Percentiles rank a stretch among this genome's conserved stretches.
These are phyloP conservation scores for Kondoa subrosea DNA, from an alignment of 768 basidiomycete genomes.

Conservation along the genomic window DNA sequence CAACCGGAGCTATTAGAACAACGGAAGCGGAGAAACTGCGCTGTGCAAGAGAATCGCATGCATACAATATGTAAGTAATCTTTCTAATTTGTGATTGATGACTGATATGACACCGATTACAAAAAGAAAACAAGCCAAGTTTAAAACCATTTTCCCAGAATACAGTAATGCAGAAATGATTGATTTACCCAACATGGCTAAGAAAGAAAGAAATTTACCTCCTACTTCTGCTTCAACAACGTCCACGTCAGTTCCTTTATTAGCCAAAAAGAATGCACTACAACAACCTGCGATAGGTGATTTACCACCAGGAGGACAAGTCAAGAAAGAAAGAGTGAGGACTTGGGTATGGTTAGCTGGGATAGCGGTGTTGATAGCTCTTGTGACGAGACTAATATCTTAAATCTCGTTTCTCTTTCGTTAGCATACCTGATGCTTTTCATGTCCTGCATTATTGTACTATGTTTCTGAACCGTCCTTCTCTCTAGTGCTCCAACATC, in stretches of 20 bases:
- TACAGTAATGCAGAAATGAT: constrained; percentile 50
- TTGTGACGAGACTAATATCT: too few relatives aligned
- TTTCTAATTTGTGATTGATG: neutral
- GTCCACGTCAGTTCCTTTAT: neutral
- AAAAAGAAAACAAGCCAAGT: constrained; percentile 23
- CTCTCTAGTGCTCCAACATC: too few relatives aligned
- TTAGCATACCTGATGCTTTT: too few relatives aligned
- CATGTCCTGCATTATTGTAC: neutral
- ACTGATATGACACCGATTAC: constrained; percentile 11
- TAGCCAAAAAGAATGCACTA: too few relatives aligned
- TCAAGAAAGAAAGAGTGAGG: too few relatives aligned
- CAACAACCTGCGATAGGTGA: too few relatives aligned
- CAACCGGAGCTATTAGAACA: constrained; percentile 75
- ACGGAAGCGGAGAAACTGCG: constrained; percentile 58
- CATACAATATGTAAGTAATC: constrained; percentile 65
- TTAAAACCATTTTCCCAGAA: constrained; percentile 36
- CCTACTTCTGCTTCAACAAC: neutral
- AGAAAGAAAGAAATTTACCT: constrained; percentile 13
- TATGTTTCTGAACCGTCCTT: neutral
- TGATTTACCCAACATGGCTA: constrained; percentile 84
- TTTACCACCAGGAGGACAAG: too few relatives aligned
- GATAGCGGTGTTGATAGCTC: too few relatives aligned
- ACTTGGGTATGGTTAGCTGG: too few relatives aligned
- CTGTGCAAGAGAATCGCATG: constrained; percentile 63
- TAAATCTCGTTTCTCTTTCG: too few relatives aligned